Conservation (phyloP, 768 basidiomycete genomes). For the Tylopilus cervinicoccineus region DNA sequence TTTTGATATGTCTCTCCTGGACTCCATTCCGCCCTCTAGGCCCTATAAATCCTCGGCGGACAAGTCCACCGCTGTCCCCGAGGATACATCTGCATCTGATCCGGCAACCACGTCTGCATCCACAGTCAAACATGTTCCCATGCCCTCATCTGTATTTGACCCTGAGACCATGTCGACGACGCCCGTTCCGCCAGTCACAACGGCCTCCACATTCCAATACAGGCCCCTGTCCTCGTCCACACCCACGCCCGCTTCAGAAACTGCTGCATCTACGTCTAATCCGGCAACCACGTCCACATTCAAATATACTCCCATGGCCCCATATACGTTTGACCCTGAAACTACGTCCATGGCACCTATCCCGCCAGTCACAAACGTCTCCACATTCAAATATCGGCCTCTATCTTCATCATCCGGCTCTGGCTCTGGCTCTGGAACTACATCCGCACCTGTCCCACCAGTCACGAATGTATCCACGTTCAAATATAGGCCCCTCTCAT, state of each 20-base stretch:
- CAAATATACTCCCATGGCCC: no score
- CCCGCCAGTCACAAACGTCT: neutral
- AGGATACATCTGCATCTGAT: neutral
- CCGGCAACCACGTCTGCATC: neutral
- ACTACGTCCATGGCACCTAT: no score
- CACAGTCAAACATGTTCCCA: neutral
- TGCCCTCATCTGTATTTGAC: neutral
- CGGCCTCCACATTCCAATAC: neutral
- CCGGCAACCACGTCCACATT: neutral
- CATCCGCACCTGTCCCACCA: neutral
- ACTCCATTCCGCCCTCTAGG: neutral
- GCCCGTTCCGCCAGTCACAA: neutral
- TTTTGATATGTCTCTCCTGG: neutral
- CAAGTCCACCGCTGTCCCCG: neutral
- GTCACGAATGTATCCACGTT: neutral
- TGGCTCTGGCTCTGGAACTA: neutral
- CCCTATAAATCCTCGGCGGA: neutral
- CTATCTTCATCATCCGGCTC: neutral
- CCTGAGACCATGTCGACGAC: neutral
- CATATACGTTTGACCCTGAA: no score
- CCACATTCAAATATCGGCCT: neutral
- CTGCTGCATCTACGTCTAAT: neutral
- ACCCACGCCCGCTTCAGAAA: neutral
- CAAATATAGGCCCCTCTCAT: neutral
- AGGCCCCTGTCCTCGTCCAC: neutral